Percentiles rank a stretch among this genome's conserved stretches.
Evolutionary conservation across 192 early-diverging fungal species (phyloP).

Genomic region (Podila epigama): DNA sequence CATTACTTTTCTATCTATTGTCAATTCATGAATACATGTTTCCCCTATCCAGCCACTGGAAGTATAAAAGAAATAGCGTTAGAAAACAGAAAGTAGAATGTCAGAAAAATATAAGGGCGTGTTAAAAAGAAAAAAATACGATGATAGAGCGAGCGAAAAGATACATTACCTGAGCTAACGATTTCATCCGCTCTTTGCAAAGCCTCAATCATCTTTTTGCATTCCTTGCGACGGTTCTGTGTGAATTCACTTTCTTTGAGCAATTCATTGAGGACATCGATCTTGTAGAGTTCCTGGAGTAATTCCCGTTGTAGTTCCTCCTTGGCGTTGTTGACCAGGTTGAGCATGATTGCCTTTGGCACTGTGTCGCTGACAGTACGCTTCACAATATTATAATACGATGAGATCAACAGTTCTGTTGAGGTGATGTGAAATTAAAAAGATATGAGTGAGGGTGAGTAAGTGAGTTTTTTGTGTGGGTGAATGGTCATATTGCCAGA

Average conservation of each 20-base stretch:
- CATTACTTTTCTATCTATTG: too few species aligned
- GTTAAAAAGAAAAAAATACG: not conserved
- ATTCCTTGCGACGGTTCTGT: conserved; percentile 89
- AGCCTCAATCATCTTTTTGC: conserved; percentile 98
- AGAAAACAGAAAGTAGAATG: too few species aligned
- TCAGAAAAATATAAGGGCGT: too few species aligned
- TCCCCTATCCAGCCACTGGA: too few species aligned
- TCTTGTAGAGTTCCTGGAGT: conserved; percentile 95
- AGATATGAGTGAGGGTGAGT: not conserved
- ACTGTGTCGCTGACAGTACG: conserved; percentile 96
- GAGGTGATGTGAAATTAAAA: conserved; percentile 7
- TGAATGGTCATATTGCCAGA: too few species aligned
- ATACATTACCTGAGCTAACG: conserved; percentile 29
- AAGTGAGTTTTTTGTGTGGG: too few species aligned
- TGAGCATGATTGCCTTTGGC: conserved; percentile 99
- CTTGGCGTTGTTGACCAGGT: conserved; percentile 89
- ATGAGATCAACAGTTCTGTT: conserved; percentile 90
- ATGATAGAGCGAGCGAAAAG: not conserved
- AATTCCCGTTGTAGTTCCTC: conserved; percentile 96
- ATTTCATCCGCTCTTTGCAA: conserved; percentile 83
- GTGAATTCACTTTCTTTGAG: conserved; percentile 97
- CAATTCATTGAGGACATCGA: conserved; percentile 90
- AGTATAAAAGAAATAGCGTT: too few species aligned
- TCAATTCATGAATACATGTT: too few species aligned
- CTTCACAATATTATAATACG: conserved; percentile 99